Base-by-base conservation (phyloP, 108 stramenopile species). In the Nitzschia inconspicua region DNA sequence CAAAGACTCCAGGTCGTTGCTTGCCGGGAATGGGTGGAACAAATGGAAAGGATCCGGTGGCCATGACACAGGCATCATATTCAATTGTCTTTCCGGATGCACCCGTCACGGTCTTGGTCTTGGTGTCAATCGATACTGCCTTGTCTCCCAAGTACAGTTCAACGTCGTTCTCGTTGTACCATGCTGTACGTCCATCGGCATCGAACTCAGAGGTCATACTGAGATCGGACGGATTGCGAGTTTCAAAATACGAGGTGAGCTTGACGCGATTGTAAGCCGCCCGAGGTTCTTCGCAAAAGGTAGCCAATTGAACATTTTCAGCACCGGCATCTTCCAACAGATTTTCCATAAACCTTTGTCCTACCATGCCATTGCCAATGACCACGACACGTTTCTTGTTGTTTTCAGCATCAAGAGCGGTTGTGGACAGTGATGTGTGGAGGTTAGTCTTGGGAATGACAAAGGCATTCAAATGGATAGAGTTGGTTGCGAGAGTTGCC, bases 211-310 rank as follows among this genome's bases (percentile, higher is more conserved):
- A 83, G 14, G 91, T 89, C 91, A 96, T 87, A 49, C 73, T 73
- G 24, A 96, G 75, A 54, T 71, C 74, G 7, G 85, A 85, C 19
- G 89, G 86, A 70, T 96, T 72, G 20, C 79, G 70, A 18, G 93
- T 94, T 59, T 91, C 91, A 72, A 96, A 96, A 80, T 93, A 96
- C 7, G 83, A 84, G 4, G 95, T 96, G 14, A 96, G 85, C 41
- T 86, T 81, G 63, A 96, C 93, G 14, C 95, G 89, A 63, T 96
- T 92, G 81, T 96, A 96, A 22, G 95, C 95, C 29, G 93, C 91
- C 4, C 83, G 73, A 18, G 81, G 89, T 67, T 96, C 95, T 67
- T 96, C 95, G 65, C 95, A 94, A 74, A 96, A 96, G 8, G 89
- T 91, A 44, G 84, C 66, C 14, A 95, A 72, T 60, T 80, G 78